Evolutionary conservation across 2,329 filamentous ascomycete genomes (phyloP).

Genomic region (Acephala macrosclerotiorum): DNA sequence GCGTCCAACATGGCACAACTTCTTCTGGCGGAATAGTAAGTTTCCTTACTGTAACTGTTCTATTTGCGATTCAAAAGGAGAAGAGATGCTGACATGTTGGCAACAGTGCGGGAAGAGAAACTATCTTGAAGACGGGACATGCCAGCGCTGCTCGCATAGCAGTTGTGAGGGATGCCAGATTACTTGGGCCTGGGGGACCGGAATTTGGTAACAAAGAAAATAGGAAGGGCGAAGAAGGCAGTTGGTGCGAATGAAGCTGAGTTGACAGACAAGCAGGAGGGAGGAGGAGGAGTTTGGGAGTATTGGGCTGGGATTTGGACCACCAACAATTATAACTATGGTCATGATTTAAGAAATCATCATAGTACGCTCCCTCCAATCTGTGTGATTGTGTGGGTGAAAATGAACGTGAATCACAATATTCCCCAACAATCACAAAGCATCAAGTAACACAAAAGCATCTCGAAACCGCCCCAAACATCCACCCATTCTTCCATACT

Average conservation of each 20-base stretch:
- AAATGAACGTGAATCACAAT: neutral
- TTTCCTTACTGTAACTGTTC: too few species aligned
- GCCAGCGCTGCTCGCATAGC: neutral
- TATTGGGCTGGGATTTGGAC: neutral
- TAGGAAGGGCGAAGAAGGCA: neutral
- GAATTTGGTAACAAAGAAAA: neutral
- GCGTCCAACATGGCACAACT: neutral
- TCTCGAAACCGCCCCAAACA: neutral
- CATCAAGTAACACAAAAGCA: too few species aligned
- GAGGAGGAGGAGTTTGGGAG: neutral
- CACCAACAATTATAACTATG: neutral
- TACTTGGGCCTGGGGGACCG: neutral
- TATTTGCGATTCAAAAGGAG: neutral
- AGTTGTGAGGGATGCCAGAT: neutral
- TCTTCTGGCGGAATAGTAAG: neutral
- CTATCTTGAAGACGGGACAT: neutral
- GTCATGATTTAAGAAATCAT: too few species aligned
- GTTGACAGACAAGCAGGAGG: neutral
- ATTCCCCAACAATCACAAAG: too few species aligned
- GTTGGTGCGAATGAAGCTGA: neutral
- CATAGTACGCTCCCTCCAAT: too few species aligned
- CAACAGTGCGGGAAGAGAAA: conserved; percentile 2
- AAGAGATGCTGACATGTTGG: neutral
- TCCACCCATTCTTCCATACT: too few species aligned
- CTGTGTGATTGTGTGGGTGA: too few species aligned